Percentiles rank a stretch among this genome's conserved stretches.
These are phyloP conservation scores for Nakazawaea peltata DNA, from an alignment of 805 yeast species.

Conservation along the genomic window DNA sequence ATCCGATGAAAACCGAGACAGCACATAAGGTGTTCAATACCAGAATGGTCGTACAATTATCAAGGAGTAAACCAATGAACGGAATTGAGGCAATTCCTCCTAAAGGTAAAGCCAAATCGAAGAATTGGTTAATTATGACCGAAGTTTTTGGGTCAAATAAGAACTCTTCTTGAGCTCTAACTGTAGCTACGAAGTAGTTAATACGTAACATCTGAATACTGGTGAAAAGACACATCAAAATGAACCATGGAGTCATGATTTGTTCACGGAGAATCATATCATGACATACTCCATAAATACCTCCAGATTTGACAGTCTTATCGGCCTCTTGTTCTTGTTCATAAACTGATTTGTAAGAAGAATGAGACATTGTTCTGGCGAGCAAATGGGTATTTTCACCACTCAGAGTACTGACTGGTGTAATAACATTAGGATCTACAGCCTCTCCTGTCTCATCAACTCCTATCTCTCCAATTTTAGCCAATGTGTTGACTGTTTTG, in stretches of 20 bases:
- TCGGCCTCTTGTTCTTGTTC: constrained; percentile 60
- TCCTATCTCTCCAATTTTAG: constrained; percentile 65
- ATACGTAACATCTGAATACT: constrained; percentile 86
- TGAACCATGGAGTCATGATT: constrained; percentile 61
- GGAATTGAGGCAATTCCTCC: constrained; percentile 89
- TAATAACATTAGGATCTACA: constrained; percentile 35
- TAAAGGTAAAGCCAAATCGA: constrained; percentile 79
- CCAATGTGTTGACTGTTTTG: constrained; percentile 60
- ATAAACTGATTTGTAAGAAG: constrained; percentile 43
- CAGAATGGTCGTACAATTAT: constrained; percentile 57
- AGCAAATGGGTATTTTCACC: constrained; percentile 11
- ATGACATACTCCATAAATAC: constrained; percentile 76
- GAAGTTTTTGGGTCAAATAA: constrained; percentile 49
- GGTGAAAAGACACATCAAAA: constrained; percentile 69
- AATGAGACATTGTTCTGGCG: constrained; percentile 8
- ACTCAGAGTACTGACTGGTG: constrained; percentile 4
- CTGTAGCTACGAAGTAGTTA: constrained; percentile 88
- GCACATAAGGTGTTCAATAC: constrained; percentile 44
- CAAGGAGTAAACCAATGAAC: constrained; percentile 73
- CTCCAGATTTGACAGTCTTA: constrained; percentile 46
- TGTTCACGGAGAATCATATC: constrained; percentile 35
- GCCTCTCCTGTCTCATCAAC: constrained; percentile 63
- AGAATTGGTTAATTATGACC: constrained; percentile 54
- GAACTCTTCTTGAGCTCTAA: constrained; percentile 73
- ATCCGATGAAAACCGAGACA: constrained; percentile 58